phyloP scores from a whole-genome alignment of 1,139 yeast species.

The Kurtzmaniella quercitrusa region DNA sequence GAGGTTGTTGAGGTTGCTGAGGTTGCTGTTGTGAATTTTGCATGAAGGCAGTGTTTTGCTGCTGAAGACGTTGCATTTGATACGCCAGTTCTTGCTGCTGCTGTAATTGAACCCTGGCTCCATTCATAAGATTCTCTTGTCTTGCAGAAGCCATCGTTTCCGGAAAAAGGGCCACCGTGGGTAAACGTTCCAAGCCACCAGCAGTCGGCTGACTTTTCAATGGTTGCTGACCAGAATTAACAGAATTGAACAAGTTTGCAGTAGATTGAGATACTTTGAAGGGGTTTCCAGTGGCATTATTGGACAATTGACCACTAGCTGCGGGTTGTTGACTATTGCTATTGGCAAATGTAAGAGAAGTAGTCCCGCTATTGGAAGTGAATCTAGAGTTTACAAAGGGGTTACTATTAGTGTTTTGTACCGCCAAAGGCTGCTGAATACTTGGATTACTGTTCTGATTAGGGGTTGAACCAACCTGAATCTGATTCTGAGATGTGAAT shows the following conservation, averaged over 20 bases:
- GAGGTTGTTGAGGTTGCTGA: conserved; percentile 10
- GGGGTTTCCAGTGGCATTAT: conserved; percentile 43
- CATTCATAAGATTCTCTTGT: conserved; percentile 30
- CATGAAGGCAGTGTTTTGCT: background rate
- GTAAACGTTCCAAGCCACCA: conserved; percentile 61
- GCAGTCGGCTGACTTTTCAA: conserved; percentile 54
- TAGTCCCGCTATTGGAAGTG: conserved; percentile 28
- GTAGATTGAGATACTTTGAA: conserved; percentile 41
- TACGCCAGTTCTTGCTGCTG: conserved; percentile 8
- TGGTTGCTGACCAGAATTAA: conserved; percentile 16
- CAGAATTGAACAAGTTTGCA: conserved; percentile 27
- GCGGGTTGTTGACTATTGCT: conserved; percentile 15
- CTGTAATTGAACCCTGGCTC: conserved; percentile 21
- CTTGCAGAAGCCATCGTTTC: conserved; percentile 48
- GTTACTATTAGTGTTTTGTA: conserved; percentile 26
- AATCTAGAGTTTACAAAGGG: conserved; percentile 48
- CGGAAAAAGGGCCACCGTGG: conserved; percentile 63
- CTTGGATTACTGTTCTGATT: conserved; percentile 8
- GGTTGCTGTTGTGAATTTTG: conserved; percentile 9
- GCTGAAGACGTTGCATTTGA: conserved; percentile 12
- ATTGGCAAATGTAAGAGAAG: conserved; percentile 30
- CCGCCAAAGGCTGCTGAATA: conserved; percentile 18
- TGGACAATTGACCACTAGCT: conserved; percentile 19
- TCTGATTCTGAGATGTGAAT: conserved; percentile 12
- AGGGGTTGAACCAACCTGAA: conserved; percentile 3